A percentile compares a stretch with the other conserved stretches of the same genome.
These are phyloP conservation scores for Fusarium sublunatum DNA, from an alignment of 2,329 filamentous ascomycete species.

Conservation along the genomic window DNA sequence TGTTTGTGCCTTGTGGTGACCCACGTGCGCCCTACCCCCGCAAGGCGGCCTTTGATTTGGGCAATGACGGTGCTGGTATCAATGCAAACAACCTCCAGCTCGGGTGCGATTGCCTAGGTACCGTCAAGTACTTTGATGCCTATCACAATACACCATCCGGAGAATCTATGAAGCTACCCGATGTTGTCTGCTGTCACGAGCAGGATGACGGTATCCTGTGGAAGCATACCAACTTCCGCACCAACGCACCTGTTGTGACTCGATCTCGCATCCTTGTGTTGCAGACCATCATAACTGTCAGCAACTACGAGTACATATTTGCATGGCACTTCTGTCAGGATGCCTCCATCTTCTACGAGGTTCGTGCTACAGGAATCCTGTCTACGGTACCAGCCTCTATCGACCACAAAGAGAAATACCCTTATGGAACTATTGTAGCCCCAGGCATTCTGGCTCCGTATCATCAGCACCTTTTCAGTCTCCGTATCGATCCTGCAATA, in stretches of 20 bases:
- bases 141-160: too few species aligned
- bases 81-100: constrained; percentile 74
- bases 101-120: constrained; percentile 68
- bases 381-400: constrained; percentile 60
- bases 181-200: constrained; percentile 53
- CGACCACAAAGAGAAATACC: constrained; percentile 61
- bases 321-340: constrained; percentile 64
- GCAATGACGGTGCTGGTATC: constrained; percentile 72
- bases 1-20: constrained; percentile 74
- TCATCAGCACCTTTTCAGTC: constrained; percentile 75
- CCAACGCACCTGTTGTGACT: constrained; percentile 64
- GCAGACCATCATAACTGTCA: constrained; percentile 71
- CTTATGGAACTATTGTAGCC: constrained; percentile 70
- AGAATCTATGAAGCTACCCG: too few species aligned
- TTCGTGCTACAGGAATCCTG: constrained; percentile 57
- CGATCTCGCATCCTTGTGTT: constrained; percentile 67
- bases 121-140: constrained; percentile 60
- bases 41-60: constrained; percentile 77
- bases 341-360: constrained; percentile 53
- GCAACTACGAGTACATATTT: constrained; percentile 69
- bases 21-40: constrained; percentile 64
- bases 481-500: constrained; percentile 73
- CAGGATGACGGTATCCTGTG: constrained; percentile 65
- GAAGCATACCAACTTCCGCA: constrained; percentile 72
- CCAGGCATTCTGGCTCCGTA: constrained; percentile 72